Percentiles rank a stretch among this genome's conserved stretches.
These are phyloP conservation scores for Trichoderma parareesei DNA, from an alignment of 495 filamentous ascomycete species.

Conservation along the genomic window DNA sequence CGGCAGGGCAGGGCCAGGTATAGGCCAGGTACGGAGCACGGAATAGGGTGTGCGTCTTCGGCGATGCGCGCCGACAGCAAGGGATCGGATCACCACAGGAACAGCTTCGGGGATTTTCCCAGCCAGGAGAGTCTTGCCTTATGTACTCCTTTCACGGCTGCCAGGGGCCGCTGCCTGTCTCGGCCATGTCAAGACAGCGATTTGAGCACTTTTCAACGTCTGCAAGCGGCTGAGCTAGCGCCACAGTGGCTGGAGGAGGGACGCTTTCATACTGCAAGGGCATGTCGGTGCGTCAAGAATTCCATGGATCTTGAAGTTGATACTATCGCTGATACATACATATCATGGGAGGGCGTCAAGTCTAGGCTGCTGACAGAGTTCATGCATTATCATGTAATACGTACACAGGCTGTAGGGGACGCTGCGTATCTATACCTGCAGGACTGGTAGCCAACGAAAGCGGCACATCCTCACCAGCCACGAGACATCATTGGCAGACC, in stretches of 20 bases:
- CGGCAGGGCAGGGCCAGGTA: no score
- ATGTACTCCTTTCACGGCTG: slow-evolving; percentile 4
- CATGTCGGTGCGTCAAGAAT: not conserved
- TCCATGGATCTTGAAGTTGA: no score
- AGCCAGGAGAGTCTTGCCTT: not conserved
- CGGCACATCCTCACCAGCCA: not conserved
- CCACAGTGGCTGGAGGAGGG: slow-evolving; percentile 3
- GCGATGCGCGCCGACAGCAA: not conserved
- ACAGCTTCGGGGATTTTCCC: slow-evolving; percentile 1
- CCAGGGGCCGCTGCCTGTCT: not conserved
- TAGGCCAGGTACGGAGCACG: no score
- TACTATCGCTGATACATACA: no score
- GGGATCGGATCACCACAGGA: slow-evolving; percentile 6
- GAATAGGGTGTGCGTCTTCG: not conserved
- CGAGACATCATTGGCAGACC: not conserved
- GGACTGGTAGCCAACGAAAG: not conserved
- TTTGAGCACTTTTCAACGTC: not conserved
- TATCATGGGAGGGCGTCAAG: no score
- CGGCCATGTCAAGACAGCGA: no score
- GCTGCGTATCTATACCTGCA: no score
- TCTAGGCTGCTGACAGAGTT: no score
- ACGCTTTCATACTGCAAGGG: not conserved
- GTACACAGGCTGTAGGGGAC: no score
- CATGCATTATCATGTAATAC: no score
- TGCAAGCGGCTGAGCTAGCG: slow-evolving; percentile 7